Evolutionary conservation across 495 filamentous ascomycete genomes (phyloP), one percentile per base, ranked within the genome.

Genomic region (Penicillium odoratum): DNA sequence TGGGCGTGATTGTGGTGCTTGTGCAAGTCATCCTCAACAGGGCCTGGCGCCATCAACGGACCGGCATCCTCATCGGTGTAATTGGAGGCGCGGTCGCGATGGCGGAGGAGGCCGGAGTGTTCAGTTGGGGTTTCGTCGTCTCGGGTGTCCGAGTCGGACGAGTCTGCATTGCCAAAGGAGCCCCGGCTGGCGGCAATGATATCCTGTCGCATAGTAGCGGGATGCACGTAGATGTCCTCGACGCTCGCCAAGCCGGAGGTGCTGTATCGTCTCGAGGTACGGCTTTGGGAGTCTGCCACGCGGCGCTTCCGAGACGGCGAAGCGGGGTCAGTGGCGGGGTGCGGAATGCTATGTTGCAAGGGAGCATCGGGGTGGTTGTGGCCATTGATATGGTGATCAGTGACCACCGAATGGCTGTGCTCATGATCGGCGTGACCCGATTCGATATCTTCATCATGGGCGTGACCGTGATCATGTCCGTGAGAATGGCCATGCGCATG

Each of bases 181-280:
- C 57, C 64, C 48, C 83, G 76, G 63, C 86, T 87, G 3, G 90
- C 89, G 5, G 85, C 88, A 57, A 97, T 93, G 57, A 98, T 94
- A 5, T 93, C 88, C 63, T 96, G 90, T 65, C 94, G 79, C 71
- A 97, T 91, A 58, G 88, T 92, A 11, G 89, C 86, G n/a, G 94
- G 94, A 66, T 96, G 88, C 34, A 93, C 88, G 60, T 85, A 85
- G 56, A 96, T 88, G 57, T 93, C 87, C 43, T 88, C 87, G 38
- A 85, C 79, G 57, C 77, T 87, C 25, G 74, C 67, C 34, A 85
- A 74, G 25, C 79, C 81, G 69, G 80, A 74, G 40, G 77, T 79
- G 56, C 79, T 83, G 48, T 81, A 79, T 10, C 82, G 75, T 48
- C 82, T 81, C 50, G 80, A 78, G 50, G 76, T 76, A 49, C 80